Evolutionary conservation across 2,329 filamentous ascomycete species (phyloP).

Genomic region (Reticulascus tulasneorum): DNA sequence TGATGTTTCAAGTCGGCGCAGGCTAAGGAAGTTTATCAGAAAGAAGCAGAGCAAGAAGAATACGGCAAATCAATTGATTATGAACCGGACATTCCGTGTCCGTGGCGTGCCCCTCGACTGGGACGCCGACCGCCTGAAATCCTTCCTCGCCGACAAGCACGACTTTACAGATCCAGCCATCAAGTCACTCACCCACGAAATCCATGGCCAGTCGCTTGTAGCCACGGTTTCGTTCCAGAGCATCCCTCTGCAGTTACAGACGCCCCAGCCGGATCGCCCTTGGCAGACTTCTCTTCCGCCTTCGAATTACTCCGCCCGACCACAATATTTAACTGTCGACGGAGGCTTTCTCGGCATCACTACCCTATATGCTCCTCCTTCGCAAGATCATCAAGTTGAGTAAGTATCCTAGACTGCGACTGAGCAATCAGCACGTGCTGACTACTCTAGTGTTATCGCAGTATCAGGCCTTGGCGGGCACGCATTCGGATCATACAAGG

Average conservation of each 20-base stretch:
- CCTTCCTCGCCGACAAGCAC: neutral
- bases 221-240: neutral
- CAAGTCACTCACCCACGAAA: neutral
- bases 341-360: neutral
- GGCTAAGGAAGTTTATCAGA: too few relatives aligned
- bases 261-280: neutral
- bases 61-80: too few relatives aligned
- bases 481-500: slow-evolving; percentile 21
- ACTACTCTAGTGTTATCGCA: neutral
- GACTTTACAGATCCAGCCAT: neutral
- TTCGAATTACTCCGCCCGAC: too few relatives aligned
- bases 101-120: neutral
- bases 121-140: neutral
- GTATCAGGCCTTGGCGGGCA: slow-evolving; percentile 18
- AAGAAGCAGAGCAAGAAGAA: too few relatives aligned
- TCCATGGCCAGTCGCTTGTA: neutral
- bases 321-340: neutral
- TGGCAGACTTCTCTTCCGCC: too few relatives aligned
- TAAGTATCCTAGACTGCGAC: too few relatives aligned
- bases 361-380: neutral
- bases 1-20: too few relatives aligned
- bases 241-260: neutral
- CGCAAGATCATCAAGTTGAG: neutral
- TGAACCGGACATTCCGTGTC: neutral
- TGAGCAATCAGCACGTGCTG: too few relatives aligned